phyloP scores from a whole-genome alignment of 192 early-diverging fungal genomes.

The Backusella westeae region DNA sequence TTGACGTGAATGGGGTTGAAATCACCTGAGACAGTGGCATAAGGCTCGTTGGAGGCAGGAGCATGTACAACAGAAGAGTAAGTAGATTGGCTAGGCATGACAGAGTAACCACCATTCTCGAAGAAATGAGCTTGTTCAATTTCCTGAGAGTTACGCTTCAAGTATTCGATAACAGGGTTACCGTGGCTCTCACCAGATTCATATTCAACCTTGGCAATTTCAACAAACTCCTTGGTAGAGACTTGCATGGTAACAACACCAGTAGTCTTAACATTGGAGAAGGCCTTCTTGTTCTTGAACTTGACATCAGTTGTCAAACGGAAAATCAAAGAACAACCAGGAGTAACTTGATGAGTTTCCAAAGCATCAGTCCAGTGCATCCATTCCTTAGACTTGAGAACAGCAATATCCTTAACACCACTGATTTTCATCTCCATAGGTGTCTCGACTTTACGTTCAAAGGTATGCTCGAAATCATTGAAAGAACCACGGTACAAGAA shows the following conservation, averaged over 20 bases:
- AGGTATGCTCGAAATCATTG: constrained; percentile 85
- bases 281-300: constrained; percentile 57
- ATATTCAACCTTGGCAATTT: constrained; percentile 81
- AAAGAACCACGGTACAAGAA: constrained; percentile 95
- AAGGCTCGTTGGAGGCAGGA: constrained; percentile 83
- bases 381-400: constrained; percentile 90
- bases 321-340: constrained; percentile 73
- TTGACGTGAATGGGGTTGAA: constrained; percentile 97
- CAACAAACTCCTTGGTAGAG: constrained; percentile 79
- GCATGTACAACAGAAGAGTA: constrained; percentile 86
- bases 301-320: constrained; percentile 66
- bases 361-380: constrained; percentile 67
- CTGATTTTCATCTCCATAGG: constrained; percentile 70
- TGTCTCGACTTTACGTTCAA: constrained; percentile 80
- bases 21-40: constrained; percentile 86
- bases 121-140: constrained; percentile 91
- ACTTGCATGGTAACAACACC: constrained; percentile 75
- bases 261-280: constrained; percentile 71
- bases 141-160: constrained; percentile 79
- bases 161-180: constrained; percentile 88
- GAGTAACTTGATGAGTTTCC: constrained; percentile 57
- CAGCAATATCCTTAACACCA: constrained; percentile 83
- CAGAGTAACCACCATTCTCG: constrained; percentile 87
- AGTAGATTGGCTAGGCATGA: constrained; percentile 82
- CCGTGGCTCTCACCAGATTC: constrained; percentile 72